Conservation (phyloP, 768 basidiomycete genomes). For the Phlebiopsis flavidoalba region DNA sequence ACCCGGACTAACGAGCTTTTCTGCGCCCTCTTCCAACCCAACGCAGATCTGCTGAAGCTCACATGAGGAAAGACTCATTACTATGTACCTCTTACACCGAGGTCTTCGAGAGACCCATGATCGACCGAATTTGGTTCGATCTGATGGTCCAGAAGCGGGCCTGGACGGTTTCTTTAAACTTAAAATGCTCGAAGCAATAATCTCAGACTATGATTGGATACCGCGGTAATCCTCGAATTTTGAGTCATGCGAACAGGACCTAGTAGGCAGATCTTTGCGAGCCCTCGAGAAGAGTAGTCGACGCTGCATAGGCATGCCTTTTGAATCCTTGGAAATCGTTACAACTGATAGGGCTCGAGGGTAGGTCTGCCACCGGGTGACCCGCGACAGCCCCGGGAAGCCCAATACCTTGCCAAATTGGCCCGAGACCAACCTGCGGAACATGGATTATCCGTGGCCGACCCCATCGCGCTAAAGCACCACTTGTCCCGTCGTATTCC, state of each 20-base stretch:
- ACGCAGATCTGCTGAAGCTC: conserved; percentile 47
- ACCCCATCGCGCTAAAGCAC: conserved; percentile 68
- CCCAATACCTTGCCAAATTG: conserved; percentile 38
- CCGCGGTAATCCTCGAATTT: conserved; percentile 51
- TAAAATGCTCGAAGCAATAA: conserved; percentile 65
- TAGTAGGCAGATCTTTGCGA: conserved; percentile 42
- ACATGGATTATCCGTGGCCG: conserved; percentile 65
- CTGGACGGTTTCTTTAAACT: conserved; percentile 55
- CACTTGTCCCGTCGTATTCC: conserved; percentile 26
- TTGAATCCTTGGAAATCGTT: conserved; percentile 58
- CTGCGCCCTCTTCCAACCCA: conserved; percentile 34
- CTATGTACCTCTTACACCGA: too few species aligned
- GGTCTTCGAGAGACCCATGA: conserved; percentile 58
- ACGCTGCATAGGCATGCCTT: conserved; percentile 64
- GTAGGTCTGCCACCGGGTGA: conserved; percentile 27
- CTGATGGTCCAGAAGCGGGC: conserved; percentile 49
- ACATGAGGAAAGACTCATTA: conserved; percentile 48
- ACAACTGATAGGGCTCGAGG: conserved; percentile 57
- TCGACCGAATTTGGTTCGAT: conserved; percentile 63
- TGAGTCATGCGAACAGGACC: conserved; percentile 66
- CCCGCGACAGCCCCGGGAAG: conserved; percentile 34
- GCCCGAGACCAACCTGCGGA: conserved; percentile 42
- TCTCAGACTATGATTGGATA: conserved; percentile 50
- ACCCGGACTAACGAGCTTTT: conserved; percentile 37
- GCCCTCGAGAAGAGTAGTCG: conserved; percentile 47